These are phyloP conservation scores for Eucalyptus tenuipes DNA, from an alignment of 345 rosid genomes.

Conservation along the genomic window DNA sequence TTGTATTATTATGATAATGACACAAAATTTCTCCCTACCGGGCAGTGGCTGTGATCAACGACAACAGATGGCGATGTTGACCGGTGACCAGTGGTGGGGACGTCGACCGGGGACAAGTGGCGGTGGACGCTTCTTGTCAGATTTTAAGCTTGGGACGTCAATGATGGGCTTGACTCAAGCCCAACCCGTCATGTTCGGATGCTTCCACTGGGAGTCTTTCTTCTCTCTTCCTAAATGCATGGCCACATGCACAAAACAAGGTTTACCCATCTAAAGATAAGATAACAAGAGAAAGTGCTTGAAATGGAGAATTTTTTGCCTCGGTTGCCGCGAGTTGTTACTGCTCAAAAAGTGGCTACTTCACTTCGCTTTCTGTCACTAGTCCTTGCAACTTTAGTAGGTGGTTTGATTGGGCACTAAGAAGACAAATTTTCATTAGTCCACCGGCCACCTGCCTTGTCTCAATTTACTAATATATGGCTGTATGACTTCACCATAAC, in stretches of 20 bases:
- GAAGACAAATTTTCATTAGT: not conserved
- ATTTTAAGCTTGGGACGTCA: not conserved
- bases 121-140: not conserved
- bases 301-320: not conserved
- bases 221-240: not conserved
- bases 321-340: not conserved
- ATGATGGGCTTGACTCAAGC: not conserved
- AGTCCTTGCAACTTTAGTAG: not conserved
- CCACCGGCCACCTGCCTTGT: not conserved
- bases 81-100: too few relatives aligned
- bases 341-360: not conserved
- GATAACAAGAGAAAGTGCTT: not conserved
- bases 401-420: not conserved
- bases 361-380: not conserved
- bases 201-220: not conserved
- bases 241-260: not conserved
- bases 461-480: not conserved
- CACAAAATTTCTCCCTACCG: fast-evolving
- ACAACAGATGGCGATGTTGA: fast-evolving
- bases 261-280: not conserved
- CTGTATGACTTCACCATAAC: not conserved
- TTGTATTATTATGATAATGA: too few relatives aligned
- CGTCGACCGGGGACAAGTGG: too few relatives aligned
- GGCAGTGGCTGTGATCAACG: too few relatives aligned
- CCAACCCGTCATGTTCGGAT: not conserved